phyloP scores from a whole-genome alignment of 1,139 yeast species.

The Trichomonascaceae sp. region DNA sequence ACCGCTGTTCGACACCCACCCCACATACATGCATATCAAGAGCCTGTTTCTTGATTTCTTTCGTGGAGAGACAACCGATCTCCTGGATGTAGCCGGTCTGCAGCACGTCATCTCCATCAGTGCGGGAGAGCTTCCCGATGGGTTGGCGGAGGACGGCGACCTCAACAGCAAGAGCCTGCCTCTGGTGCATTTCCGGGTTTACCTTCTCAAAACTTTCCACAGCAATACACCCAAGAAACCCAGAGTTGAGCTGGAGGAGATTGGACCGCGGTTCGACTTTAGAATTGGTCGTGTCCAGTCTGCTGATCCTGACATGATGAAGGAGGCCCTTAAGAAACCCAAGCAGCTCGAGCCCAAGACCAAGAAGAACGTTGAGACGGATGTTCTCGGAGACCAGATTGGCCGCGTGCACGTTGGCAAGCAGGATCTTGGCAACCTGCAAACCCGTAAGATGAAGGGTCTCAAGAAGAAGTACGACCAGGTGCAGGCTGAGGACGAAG shows the following conservation, averaged over 20 bases:
- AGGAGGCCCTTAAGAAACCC: slow-evolving; percentile 75
- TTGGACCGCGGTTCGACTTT: slow-evolving; percentile 93
- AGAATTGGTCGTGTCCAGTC: slow-evolving; percentile 74
- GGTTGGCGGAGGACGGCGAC: too few relatives aligned
- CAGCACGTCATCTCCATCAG: slow-evolving; percentile 83
- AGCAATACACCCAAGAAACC: slow-evolving; percentile 68
- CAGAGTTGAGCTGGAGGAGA: slow-evolving; percentile 85
- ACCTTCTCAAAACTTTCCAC: slow-evolving; percentile 65
- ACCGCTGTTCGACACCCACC: slow-evolving; percentile 79
- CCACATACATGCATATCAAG: slow-evolving; percentile 73
- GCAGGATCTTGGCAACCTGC: slow-evolving; percentile 81
- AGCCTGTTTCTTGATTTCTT: slow-evolving; percentile 84
- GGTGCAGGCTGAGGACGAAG: slow-evolving; percentile 39
- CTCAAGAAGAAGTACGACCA: slow-evolving; percentile 79
- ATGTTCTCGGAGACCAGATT: slow-evolving; percentile 88
- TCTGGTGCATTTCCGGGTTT: slow-evolving; percentile 76
- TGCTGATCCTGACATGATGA: slow-evolving; percentile 83
- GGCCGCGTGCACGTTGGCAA: slow-evolving; percentile 94
- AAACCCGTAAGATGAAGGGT: slow-evolving; percentile 98
- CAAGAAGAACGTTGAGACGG: slow-evolving; percentile 82
- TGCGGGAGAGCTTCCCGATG: slow-evolving; percentile 61
- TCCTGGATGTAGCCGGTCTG: slow-evolving; percentile 89
- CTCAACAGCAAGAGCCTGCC: slow-evolving; percentile 50
- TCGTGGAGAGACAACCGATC: slow-evolving; percentile 67
- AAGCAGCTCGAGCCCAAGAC: slow-evolving; percentile 70